Evolutionary conservation across 192 early-diverging fungal genomes (phyloP).

Genomic region (Coemansia sp.): DNA sequence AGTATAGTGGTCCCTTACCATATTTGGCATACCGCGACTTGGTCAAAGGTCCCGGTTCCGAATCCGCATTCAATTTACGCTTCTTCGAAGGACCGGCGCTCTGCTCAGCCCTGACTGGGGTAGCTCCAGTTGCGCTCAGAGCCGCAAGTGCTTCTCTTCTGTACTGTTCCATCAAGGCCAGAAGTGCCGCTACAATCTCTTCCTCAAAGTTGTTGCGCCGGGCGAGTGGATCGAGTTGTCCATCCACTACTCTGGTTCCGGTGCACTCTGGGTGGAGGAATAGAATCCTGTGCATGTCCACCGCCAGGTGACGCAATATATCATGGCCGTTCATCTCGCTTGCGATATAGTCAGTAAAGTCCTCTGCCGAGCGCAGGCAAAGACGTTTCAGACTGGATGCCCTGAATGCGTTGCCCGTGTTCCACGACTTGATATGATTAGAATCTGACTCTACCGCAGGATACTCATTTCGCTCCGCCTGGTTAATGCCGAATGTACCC

Average conservation of each 20-base stretch:
- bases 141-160: not conserved
- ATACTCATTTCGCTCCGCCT: not conserved
- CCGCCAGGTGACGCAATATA: not conserved
- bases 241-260: too few relatives aligned
- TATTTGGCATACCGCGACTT: not conserved
- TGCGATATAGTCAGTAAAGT: not conserved
- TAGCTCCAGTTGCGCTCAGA: not conserved
- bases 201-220: not conserved
- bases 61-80: not conserved
- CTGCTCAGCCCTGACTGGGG: not conserved
- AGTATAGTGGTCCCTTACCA: too few relatives aligned
- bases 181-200: not conserved
- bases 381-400: not conserved
- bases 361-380: not conserved
- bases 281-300: not conserved
- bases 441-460: fast-evolving
- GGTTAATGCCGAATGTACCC: not conserved
- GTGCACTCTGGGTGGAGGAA: not conserved
- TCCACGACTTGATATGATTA: not conserved
- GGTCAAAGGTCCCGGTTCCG: not conserved
- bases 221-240: not conserved
- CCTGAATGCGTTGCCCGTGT: too few relatives aligned
- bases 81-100: not conserved
- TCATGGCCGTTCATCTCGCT: not conserved
- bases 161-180: not conserved